phyloP scores from a whole-genome alignment of 495 filamentous ascomycete species.

The Neurospora sp. region DNA sequence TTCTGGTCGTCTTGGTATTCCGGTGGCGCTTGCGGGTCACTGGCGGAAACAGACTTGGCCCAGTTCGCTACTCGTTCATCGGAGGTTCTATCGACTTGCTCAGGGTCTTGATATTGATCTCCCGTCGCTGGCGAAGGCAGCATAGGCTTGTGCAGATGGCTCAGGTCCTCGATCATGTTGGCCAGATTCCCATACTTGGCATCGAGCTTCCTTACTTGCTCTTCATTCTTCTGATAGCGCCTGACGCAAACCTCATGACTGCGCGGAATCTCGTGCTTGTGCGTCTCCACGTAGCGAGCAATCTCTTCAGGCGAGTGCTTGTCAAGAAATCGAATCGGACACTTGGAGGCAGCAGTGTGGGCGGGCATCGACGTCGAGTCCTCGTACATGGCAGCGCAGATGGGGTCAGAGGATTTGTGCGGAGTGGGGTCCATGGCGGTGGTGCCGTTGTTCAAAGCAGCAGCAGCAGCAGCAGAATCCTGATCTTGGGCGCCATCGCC shows the following conservation, averaged over 20 bases:
- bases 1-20: constrained; percentile 15
- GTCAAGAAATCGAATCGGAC: constrained; percentile 81
- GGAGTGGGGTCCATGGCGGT: constrained; percentile 17
- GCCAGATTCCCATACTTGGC: constrained; percentile 84
- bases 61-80: constrained; percentile 65
- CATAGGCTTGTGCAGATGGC: constrained; percentile 72
- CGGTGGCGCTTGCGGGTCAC: constrained; percentile 27
- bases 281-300: constrained; percentile 76
- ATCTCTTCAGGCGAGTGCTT: constrained; percentile 87
- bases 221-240: constrained; percentile 72
- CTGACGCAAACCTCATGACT: constrained; percentile 86
- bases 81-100: constrained; percentile 38
- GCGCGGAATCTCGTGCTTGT: constrained; percentile 85
- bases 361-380: constrained; percentile 42
- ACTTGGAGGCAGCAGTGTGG: constrained; percentile 48
- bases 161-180: constrained; percentile 81
- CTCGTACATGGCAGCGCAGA: constrained; percentile 48
- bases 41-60: constrained; percentile 58
- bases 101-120: constrained; percentile 24
- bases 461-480: constrained; percentile 10
- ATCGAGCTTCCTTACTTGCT: constrained; percentile 73
- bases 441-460: not conserved
- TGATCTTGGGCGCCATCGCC: constrained; percentile 17
- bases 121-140: constrained; percentile 48
- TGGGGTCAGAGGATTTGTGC: constrained; percentile 45